Base-by-base conservation (phyloP, 768 basidiomycete genomes). In the Pleurotus citrinopileatus region DNA sequence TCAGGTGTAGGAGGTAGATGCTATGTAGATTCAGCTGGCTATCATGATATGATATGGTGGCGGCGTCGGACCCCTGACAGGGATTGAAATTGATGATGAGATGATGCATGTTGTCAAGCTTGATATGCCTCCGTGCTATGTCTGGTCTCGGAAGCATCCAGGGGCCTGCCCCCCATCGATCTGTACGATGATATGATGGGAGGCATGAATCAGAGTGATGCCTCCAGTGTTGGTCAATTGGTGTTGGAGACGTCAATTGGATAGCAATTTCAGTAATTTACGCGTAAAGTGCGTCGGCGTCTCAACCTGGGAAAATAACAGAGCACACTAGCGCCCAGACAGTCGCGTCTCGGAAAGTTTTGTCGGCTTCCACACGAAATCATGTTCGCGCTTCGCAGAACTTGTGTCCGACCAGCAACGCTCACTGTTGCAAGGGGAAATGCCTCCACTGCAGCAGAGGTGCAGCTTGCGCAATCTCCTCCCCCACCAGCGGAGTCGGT, bases 371-470 rank as follows among this genome's bases (percentile, higher is more conserved):
- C 29, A 20, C 27, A 38, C 29, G 27, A 55, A 46, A 44, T 40
- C 51, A 69, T 70, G 68, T 59, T 72, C 38, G 60, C 60, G 53
- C 58, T 67, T 9, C 63, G 68, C 60, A 62, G 60, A 58, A 51
- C 64, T n/a, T 57, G 64, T 36, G 47, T 50, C 40, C 51, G 59
- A n/a, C 55, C 60, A 32, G 55, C 59, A 37, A 54, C 55, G 48
- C 42, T 61, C 27, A 28, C 53, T 28, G 40, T 56, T 7, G 53
- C 52, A 34, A 62, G 67, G 15, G 58, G 58, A 20, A 69, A 67
- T 55, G 61, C 66, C 10, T 63, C 59, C n/a, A 40, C 66, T 4
- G 57, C 59, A 17, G 55, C 45, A 9, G 51, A 53, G 6, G 26
- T 53, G 22, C 37, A 44, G 20, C 19, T 54, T 12, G 27, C 58